Evolutionary conservation across 495 filamentous ascomycete genomes (phyloP), one percentile per base, ranked within the genome.

Genomic region (Glonium stellatum): DNA sequence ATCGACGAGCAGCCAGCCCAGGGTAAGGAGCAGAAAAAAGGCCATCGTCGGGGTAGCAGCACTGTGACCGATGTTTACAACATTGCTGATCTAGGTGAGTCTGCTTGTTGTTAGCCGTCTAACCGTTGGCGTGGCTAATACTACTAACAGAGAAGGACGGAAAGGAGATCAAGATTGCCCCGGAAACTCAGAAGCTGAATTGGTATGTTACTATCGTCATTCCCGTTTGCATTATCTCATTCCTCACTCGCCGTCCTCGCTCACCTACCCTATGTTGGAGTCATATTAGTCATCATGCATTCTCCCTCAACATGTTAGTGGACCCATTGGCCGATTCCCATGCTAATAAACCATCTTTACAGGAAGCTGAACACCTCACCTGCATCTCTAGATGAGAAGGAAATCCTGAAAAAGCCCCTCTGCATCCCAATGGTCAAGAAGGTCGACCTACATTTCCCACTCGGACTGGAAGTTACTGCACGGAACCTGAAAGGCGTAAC

Each of bases 311-410:
- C 3, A 18, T 44, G 13, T 4, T 18, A 3, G 10, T 11, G 1
- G 4, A 44, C 10, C 18, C 39, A 44, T 4, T 18, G 12, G 39
- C 39, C 13, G 13, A 18, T 4, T 44, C 4, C 13, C 1, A 44
- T 13, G 18, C 39, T 44, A 18, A 44, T 18, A 44, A 15, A 18
- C 1, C 39, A 3, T 4, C 12, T 18, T 44, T 27, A 27, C 65
- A 95, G 91, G 91, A 92, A 89, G 73, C 83, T 96, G 64, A 96
- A 96, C 78, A 91, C 84, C 25, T 90, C 90, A 15, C 83, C 91
- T 25, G 72, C 77, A 22, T 79, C 80, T 12, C 69, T 96, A 54
- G 86, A 95, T 37, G 90, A 96, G 49, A 89, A 87, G 70, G 87
- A 90, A 0, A 78, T 80, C 46, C 84, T 96, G 55, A 89, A 88